phyloP scores from a whole-genome alignment of 2,329 filamentous ascomycete genomes.

The Cladosporium phlei region DNA sequence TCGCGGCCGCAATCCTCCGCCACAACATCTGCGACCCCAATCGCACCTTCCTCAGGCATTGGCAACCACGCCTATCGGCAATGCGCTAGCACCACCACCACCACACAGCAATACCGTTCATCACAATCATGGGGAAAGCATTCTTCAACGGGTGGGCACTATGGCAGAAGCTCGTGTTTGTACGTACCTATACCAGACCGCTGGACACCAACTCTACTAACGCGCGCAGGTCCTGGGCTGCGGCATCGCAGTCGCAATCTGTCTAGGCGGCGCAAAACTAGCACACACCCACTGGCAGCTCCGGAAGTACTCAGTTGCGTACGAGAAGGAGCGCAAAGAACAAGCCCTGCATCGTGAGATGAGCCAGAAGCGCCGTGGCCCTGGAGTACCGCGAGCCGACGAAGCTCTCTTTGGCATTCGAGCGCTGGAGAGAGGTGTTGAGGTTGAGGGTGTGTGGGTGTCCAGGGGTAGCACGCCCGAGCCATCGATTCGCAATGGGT shows the following conservation, averaged over 20 bases:
- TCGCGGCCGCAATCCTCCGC: no score
- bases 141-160: conserved; percentile 61
- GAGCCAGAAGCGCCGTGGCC: conserved; percentile 27
- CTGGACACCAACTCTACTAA: no score
- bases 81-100: neutral
- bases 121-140: neutral
- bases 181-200: conserved; percentile 50
- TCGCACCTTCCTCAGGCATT: conserved; percentile 2
- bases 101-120: neutral
- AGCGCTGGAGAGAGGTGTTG: conserved; percentile 75
- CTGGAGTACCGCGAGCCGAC: conserved; percentile 45
- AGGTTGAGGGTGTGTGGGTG: conserved; percentile 73
- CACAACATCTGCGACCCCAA: no score
- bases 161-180: conserved; percentile 89
- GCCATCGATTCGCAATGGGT: conserved; percentile 4
- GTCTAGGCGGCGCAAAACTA: conserved; percentile 64
- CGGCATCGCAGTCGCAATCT: conserved; percentile 65
- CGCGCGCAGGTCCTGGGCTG: conserved; percentile 62
- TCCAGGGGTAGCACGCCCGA: conserved; percentile 42
- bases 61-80: neutral
- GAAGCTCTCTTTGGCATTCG: conserved; percentile 82
- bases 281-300: conserved; percentile 38
- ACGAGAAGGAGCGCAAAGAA: conserved; percentile 28
- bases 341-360: conserved; percentile 31
- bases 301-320: conserved; percentile 36